These are phyloP conservation scores for Pontederia paniculata DNA, from an alignment of 176 grass and related monocot species.

Conservation along the genomic window DNA sequence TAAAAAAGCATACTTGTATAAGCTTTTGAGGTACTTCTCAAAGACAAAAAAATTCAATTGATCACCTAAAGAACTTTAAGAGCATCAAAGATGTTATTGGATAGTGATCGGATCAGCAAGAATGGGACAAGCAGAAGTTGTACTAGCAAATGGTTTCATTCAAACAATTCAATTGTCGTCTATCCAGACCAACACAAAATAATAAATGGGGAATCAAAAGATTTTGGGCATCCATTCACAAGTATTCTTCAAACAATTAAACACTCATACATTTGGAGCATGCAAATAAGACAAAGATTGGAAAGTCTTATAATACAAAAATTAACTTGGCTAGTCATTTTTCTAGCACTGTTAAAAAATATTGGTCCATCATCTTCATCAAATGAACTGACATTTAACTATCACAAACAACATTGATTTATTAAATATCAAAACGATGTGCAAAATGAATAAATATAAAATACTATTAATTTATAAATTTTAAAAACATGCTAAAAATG, in stretches of 20 bases:
- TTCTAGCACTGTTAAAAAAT: constrained; percentile 70
- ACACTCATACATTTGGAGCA: background rate
- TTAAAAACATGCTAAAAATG: background rate
- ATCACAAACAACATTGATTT: constrained; percentile 12
- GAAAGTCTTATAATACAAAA: background rate
- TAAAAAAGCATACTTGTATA: constrained; percentile 41
- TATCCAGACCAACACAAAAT: constrained; percentile 33
- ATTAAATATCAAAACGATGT: no score
- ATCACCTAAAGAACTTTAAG: constrained; percentile 55
- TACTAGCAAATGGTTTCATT: constrained; percentile 67
- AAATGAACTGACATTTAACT: constrained; percentile 27
- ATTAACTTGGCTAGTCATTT: constrained; percentile 71
- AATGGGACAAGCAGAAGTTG: constrained; percentile 54
- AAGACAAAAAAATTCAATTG: constrained; percentile 81
- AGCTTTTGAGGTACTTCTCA: constrained; percentile 68
- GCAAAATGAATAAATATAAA: no score
- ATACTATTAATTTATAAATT: no score
- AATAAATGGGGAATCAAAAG: background rate
- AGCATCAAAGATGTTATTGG: constrained; percentile 68
- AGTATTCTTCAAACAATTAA: background rate
- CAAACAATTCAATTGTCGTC: constrained; percentile 67
- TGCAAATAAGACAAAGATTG: background rate
- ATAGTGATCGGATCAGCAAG: constrained; percentile 78
- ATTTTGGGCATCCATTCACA: constrained; percentile 1
- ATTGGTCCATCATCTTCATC: constrained; percentile 71